Percentiles rank a stretch among this genome's conserved stretches.
Evolutionary conservation across 176 grass and related monocot genomes (phyloP).

Genomic region (Rhynchospora tenuis): DNA sequence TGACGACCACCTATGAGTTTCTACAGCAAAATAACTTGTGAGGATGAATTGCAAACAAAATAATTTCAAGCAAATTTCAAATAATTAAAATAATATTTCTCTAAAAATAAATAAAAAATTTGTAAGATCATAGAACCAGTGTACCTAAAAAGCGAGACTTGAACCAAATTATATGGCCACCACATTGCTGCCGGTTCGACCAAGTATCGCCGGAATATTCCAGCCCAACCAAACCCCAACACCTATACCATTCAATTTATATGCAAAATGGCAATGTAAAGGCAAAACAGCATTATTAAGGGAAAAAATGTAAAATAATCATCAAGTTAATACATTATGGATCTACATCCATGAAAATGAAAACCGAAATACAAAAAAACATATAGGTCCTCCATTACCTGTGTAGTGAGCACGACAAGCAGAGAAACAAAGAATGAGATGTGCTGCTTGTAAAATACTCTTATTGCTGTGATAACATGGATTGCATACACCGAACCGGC

Average conservation of each 20-base stretch:
- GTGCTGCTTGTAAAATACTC: conserved; percentile 71
- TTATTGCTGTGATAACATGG: conserved; percentile 73
- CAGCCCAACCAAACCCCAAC: conserved; percentile 86
- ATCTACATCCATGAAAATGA: neutral
- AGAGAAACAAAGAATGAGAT: conserved; percentile 85
- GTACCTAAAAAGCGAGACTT: conserved; percentile 96
- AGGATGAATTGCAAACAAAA: neutral
- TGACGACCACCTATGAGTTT: neutral
- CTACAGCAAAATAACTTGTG: neutral
- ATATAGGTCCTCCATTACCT: conserved; percentile 23
- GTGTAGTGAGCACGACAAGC: conserved; percentile 84
- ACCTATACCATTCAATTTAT: conserved; percentile 33
- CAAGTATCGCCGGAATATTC: conserved; percentile 91
- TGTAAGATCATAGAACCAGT: neutral
- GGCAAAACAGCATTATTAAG: neutral
- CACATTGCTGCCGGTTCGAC: conserved; percentile 95
- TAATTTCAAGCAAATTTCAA: neutral
- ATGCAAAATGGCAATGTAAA: neutral
- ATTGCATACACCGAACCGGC: conserved; percentile 92
- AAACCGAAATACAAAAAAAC: neutral
- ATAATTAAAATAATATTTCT: neutral
- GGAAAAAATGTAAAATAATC: neutral
- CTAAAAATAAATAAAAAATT: neutral
- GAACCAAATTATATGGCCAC: conserved; percentile 95
- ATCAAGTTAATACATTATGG: neutral